phyloP scores from a whole-genome alignment of 2,329 filamentous ascomycete genomes.

The Ascochyta fabae region DNA sequence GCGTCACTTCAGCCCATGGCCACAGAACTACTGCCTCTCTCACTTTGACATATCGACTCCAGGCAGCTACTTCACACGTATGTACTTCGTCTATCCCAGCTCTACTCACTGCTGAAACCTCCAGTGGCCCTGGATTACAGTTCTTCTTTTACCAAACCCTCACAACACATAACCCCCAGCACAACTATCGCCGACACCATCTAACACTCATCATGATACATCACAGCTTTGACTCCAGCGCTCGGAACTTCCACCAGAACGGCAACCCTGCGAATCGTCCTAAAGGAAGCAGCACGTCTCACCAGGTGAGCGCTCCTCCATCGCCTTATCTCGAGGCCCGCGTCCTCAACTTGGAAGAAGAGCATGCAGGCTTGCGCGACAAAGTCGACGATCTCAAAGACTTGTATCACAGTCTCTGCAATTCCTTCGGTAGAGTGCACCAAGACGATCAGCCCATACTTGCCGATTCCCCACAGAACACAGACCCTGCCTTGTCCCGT shows the following conservation, averaged over 20 bases:
- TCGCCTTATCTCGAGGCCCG: conserved; percentile 27
- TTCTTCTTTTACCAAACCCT: too few species aligned
- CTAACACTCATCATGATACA: not conserved
- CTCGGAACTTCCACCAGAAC: conserved; percentile 13
- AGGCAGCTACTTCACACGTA: not conserved
- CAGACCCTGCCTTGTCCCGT: conserved; percentile 16
- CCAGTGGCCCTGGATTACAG: too few species aligned
- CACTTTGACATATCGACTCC: not conserved
- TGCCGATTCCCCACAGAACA: conserved; percentile 22
- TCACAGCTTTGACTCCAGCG: conserved; percentile 19
- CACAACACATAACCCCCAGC: not conserved
- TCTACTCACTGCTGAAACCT: too few species aligned
- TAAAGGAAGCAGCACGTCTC: conserved; percentile 8
- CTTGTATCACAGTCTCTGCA: conserved; percentile 22
- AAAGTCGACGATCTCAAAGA: conserved; percentile 27
- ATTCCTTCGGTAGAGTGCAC: conserved; percentile 30
- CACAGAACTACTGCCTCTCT: not conserved
- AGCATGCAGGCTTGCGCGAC: conserved; percentile 18
- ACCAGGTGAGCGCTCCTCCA: conserved; percentile 23
- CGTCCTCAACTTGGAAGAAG: conserved; percentile 25
- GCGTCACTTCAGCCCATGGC: not conserved
- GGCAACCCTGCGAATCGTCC: not conserved
- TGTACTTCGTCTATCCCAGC: not conserved
- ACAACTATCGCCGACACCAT: not conserved
- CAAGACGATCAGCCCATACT: conserved; percentile 26